Percentiles rank a stretch among this genome's conserved stretches.
Conservation (phyloP, 2,329 filamentous ascomycete genomes). For the Hypomyces perniciosus region DNA sequence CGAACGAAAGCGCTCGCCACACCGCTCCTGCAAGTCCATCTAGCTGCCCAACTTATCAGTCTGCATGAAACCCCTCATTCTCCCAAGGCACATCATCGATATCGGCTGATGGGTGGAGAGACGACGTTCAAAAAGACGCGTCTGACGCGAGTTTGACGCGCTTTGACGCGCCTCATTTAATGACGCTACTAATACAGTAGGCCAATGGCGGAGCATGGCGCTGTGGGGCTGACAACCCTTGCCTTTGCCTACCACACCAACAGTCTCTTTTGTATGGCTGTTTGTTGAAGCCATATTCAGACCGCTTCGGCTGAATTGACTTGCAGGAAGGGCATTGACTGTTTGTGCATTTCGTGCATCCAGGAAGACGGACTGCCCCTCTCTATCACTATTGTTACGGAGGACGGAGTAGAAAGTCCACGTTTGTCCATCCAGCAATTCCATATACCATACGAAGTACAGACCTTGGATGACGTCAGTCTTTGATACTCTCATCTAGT, state of each 20-base stretch:
- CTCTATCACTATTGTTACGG: no score
- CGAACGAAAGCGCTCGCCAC: not conserved
- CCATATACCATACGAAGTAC: no score
- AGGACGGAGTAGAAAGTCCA: no score
- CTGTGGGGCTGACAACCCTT: slow-evolving; percentile 2
- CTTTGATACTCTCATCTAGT: no score
- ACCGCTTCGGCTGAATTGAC: no score
- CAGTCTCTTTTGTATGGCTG: no score
- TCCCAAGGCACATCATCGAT: not conserved
- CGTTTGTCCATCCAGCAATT: no score
- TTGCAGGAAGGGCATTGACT: no score
- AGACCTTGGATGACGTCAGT: no score
- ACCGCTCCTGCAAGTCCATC: not conserved
- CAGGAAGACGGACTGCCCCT: no score
- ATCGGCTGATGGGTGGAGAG: not conserved
- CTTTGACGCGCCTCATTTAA: slow-evolving; percentile 6
- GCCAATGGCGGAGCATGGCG: slow-evolving; percentile 1
- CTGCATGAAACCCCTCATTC: not conserved
- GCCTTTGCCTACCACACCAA: not conserved
- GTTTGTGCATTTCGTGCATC: no score
- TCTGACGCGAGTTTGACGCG: slow-evolving; percentile 7
- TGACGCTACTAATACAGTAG: slow-evolving; percentile 1
- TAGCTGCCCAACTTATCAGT: not conserved
- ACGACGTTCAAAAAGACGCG: slow-evolving; percentile 2
- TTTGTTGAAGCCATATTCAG: no score